phyloP scores from a whole-genome alignment of 2,329 filamentous ascomycete species.

The Cadophora sp. region DNA sequence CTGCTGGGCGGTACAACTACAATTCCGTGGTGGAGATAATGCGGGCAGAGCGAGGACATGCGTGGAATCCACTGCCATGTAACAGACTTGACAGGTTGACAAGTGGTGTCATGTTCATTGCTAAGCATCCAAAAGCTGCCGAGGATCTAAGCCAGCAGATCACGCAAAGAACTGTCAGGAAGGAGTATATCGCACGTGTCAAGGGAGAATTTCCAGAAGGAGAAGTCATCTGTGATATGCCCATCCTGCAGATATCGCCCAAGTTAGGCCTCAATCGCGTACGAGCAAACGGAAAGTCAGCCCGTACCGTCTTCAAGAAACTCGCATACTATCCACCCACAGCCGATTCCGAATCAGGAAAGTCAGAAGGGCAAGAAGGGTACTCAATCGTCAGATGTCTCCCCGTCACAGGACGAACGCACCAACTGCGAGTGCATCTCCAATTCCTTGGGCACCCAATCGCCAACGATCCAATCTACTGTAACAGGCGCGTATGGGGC shows the following conservation, averaged over 20 bases:
- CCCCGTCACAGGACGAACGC: conserved; percentile 90
- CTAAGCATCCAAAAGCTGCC: conserved; percentile 82
- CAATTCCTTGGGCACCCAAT: conserved; percentile 96
- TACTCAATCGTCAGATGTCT: conserved; percentile 96
- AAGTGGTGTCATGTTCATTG: conserved; percentile 97
- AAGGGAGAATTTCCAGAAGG: conserved; percentile 91
- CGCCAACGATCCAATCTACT: conserved; percentile 97
- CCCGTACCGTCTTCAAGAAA: conserved; percentile 88
- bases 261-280: conserved; percentile 94
- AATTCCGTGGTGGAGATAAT: conserved; percentile 96
- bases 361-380: conserved; percentile 64
- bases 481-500: conserved; percentile 92
- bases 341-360: conserved; percentile 15
- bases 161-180: conserved; percentile 80
- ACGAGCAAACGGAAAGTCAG: conserved; percentile 89
- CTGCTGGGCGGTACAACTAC: conserved; percentile 93
- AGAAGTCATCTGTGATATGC: conserved; percentile 90
- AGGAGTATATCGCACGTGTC: conserved; percentile 94
- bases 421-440: conserved; percentile 93
- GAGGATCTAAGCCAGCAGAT: conserved; percentile 80
- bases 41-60: conserved; percentile 70
- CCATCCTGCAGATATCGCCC: conserved; percentile 91
- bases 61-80: conserved; percentile 71
- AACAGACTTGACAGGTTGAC: conserved; percentile 94
- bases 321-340: conserved; percentile 85